Base-by-base conservation (phyloP, 2,329 filamentous ascomycete species). In the Passalora sequoiae region DNA sequence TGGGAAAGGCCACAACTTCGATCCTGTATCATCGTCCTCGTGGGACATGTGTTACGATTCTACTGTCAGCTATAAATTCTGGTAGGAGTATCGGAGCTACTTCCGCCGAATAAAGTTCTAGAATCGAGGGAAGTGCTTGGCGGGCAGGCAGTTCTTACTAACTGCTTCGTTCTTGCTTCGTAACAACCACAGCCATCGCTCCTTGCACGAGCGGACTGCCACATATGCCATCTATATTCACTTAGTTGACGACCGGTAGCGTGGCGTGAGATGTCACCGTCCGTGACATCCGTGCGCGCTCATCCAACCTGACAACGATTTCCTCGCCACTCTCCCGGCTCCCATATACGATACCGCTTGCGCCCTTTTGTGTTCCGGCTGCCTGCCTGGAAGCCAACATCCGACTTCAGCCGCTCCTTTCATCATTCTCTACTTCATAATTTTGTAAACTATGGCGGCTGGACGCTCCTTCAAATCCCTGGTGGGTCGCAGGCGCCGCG, bases 401-500 rank as follows among this genome's bases (percentile, higher is more conserved):
- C 39, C 38, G 40, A 38, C 35, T 33, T 38, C 25, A 24, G 46
- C 46, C 42, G 32, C 27, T 46, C 42, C 29, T 43, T 43, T 15
- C 38, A 32, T 22, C 40, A n/a, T 20, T 22, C 17, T 30, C 12
- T 32, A 27, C 27, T 35, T 39, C 31, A 54, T 32, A 33, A 25
- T 40, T 44, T 36, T 16, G 27, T 29, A 39, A 29, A 66, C 51
- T 40, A 78, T 77, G 74, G 70, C 69, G 61, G 65, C 69, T 43
- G 64, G 75, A 60, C 76, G 78, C 22, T 55, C 58, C 61, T 77
- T 80, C 65, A 81, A 76, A 68, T 82, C 80, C 67, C 66, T 79
- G 57, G 76, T 84, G 65, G 79, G 80, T 62, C 78, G 78, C 56
- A 78, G 82, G 60, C 80, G 83, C 63, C 78, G 81, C 56, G 74